Evolutionary conservation across 2,329 filamentous ascomycete species (phyloP).

Genomic region (Colletotrichum sp.): DNA sequence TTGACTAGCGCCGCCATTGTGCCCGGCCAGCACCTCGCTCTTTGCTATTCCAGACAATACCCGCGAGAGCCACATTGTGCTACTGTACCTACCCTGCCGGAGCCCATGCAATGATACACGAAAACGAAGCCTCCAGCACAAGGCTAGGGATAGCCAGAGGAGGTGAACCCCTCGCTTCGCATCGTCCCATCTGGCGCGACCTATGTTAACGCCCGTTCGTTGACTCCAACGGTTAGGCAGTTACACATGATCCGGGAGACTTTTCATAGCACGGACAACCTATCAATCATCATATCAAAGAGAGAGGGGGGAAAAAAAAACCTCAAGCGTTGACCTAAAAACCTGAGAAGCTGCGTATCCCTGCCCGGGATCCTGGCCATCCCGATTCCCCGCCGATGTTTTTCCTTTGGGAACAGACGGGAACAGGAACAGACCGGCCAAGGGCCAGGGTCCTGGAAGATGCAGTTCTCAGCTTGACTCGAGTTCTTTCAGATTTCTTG

Average conservation of each 20-base stretch:
- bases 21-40: not conserved
- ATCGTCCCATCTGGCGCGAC: not conserved
- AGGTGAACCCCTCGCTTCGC: not conserved
- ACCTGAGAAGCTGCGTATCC: not conserved
- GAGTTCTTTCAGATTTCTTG: not conserved
- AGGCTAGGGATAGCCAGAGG: not conserved
- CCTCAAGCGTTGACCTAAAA: not conserved
- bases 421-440: constrained; percentile 1
- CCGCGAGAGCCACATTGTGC: not conserved
- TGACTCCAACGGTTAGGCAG: not conserved
- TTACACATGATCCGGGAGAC: not conserved
- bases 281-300: not conserved
- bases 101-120: not conserved
- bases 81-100: not conserved
- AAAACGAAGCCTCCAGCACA: not conserved
- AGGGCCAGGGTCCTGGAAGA: not conserved
- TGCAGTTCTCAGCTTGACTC: constrained; percentile 6
- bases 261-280: not conserved
- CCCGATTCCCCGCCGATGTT: constrained; percentile 12
- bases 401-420: constrained; percentile 8
- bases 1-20: not conserved
- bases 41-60: not conserved
- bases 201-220: not conserved
- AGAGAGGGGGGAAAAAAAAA: not conserved
- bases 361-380: not conserved